phyloP scores from a whole-genome alignment of 208 protist species.

The Wallacemonas sp. region DNA sequence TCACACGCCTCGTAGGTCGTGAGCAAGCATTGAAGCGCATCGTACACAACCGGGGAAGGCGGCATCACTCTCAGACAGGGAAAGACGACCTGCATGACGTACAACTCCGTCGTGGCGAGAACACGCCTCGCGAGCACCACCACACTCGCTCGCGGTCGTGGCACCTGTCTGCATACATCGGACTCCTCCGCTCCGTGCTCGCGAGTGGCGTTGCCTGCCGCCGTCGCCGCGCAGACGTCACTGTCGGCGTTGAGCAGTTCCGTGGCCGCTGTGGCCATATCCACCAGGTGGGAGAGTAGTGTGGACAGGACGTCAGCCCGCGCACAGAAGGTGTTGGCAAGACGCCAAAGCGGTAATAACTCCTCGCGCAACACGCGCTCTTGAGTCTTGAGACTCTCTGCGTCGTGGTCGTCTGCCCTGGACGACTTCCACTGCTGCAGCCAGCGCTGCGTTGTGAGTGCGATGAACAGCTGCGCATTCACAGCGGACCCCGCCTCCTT shows the following conservation, averaged over 20 bases:
- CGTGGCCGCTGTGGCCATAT: neutral
- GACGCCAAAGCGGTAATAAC: neutral
- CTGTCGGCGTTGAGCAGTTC: neutral
- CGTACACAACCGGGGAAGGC: slow-evolving; percentile 63
- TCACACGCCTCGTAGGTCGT: slow-evolving; percentile 2
- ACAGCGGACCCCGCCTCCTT: slow-evolving; percentile 5
- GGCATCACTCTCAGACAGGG: slow-evolving; percentile 69
- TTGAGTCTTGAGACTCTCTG: neutral
- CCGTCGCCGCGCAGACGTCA: no score
- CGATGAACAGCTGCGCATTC: slow-evolving; percentile 28
- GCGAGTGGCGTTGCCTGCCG: neutral
- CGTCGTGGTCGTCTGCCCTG: neutral
- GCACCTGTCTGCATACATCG: no score
- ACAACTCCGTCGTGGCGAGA: slow-evolving; percentile 43
- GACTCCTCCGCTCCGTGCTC: neutral
- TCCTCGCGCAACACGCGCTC: slow-evolving; percentile 2
- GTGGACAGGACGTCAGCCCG: neutral
- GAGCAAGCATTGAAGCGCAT: slow-evolving; percentile 42
- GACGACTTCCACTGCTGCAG: slow-evolving; percentile 27
- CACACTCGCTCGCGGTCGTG: no score
- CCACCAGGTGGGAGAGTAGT: neutral
- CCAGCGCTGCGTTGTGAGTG: slow-evolving; percentile 16
- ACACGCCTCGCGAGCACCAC: slow-evolving; percentile 1
- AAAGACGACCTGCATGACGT: slow-evolving; percentile 60
- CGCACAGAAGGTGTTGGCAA: neutral